Conservation (phyloP, 352 stramenopile species). For the Globisporangium radiosum region DNA sequence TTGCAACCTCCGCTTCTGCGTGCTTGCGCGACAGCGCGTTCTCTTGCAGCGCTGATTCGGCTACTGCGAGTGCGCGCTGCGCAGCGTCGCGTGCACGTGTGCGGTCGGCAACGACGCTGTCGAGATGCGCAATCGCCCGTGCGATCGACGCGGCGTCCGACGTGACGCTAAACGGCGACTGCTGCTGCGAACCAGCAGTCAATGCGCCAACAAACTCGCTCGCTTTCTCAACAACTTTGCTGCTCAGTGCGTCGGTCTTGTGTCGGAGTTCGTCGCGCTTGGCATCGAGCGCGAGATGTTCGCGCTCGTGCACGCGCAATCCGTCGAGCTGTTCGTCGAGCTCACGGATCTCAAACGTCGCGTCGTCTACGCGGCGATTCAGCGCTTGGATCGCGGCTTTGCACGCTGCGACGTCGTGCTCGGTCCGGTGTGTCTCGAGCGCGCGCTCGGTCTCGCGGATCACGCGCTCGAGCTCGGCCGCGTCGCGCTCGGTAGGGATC, state of each 20-base stretch:
- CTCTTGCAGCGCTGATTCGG: constrained; percentile 42
- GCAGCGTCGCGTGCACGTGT: constrained; percentile 17
- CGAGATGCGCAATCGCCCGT: constrained; percentile 16
- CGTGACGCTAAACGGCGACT: constrained; percentile 12
- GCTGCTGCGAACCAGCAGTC: constrained; percentile 12
- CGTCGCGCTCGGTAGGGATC: constrained; percentile 40
- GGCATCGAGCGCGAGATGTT: constrained; percentile 44
- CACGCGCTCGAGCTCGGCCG: constrained; percentile 35
- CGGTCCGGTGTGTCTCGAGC: constrained; percentile 33
- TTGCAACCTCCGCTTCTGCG: constrained; percentile 32
- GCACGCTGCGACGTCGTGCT: constrained; percentile 29
- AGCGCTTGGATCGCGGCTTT: constrained; percentile 41
- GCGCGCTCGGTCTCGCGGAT: constrained; percentile 41
- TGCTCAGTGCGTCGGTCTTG: constrained; percentile 37
- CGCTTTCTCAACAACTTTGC: constrained; percentile 37
- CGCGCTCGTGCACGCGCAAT: constrained; percentile 40
- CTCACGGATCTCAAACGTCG: constrained; percentile 31
- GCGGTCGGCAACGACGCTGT: constrained; percentile 18
- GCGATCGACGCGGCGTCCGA: constrained; percentile 24
- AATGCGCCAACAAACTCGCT: constrained; percentile 29
- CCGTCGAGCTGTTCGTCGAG: constrained; percentile 49
- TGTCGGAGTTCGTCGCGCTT: constrained; percentile 33
- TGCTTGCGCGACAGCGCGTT: constrained; percentile 44
- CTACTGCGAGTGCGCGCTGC: constrained; percentile 22
- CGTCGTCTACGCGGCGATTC: constrained; percentile 33